A percentile compares a stretch with the other conserved stretches of the same genome.
Evolutionary conservation across 768 basidiomycete species (phyloP).

Genomic region (Rhodosporidiobolus sp.): DNA sequence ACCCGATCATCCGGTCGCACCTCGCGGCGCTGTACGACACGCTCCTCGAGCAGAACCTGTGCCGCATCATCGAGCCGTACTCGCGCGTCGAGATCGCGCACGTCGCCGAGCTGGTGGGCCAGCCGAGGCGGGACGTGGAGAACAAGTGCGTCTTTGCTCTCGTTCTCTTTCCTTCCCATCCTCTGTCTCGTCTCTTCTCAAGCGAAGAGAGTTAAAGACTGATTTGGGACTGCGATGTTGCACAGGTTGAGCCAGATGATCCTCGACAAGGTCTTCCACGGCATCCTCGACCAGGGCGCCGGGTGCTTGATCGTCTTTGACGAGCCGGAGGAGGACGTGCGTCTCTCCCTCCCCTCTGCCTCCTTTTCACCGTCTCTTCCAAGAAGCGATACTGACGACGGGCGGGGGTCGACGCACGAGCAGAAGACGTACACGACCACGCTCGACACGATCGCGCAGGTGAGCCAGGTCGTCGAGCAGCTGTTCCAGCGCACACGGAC

Average conservation of each 20-base stretch:
- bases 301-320: conserved; percentile 91
- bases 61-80: conserved; percentile 94
- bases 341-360: not conserved
- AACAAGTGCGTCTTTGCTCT: conserved; percentile 67
- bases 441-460: conserved; percentile 82
- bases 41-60: conserved; percentile 87
- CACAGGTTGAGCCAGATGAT: conserved; percentile 96
- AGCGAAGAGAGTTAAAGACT: conserved; percentile 11
- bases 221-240: not conserved
- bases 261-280: conserved; percentile 85
- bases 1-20: conserved; percentile 92
- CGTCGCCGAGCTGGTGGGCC: conserved; percentile 80
- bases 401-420: not conserved
- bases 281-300: conserved; percentile 93
- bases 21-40: conserved; percentile 92
- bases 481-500: conserved; percentile 38
- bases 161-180: conserved; percentile 45
- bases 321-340: conserved; percentile 67
- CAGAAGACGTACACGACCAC: conserved; percentile 85
- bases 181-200: not conserved
- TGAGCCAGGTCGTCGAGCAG: conserved; percentile 83
- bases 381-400: not conserved
- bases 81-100: conserved; percentile 84
- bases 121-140: conserved; percentile 82
- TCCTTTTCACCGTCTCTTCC: not conserved